Percentiles rank a stretch among this genome's conserved stretches.
These are phyloP conservation scores for Aspergillus felis DNA, from an alignment of 2,329 filamentous ascomycete genomes.

Conservation along the genomic window DNA sequence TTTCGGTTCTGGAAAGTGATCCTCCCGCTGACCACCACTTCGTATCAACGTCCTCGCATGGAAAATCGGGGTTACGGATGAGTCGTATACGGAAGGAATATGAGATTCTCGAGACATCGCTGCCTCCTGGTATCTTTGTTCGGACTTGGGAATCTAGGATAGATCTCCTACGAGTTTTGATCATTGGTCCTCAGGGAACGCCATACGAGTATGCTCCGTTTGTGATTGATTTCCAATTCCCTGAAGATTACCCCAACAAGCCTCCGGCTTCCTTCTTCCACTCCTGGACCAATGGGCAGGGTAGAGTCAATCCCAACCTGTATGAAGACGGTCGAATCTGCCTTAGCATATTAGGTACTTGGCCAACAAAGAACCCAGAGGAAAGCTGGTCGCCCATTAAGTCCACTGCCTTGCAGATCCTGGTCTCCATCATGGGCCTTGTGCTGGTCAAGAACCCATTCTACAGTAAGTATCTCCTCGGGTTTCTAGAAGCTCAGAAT, in stretches of 20 bases:
- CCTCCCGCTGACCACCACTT: slow-evolving; percentile 46
- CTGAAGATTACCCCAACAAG: slow-evolving; percentile 46
- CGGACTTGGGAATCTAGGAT: slow-evolving; percentile 57
- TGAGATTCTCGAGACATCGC: slow-evolving; percentile 51
- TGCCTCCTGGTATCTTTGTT: slow-evolving; percentile 56
- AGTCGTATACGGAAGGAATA: slow-evolving; percentile 57
- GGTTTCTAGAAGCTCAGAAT: too few relatives aligned
- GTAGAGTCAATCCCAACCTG: slow-evolving; percentile 58
- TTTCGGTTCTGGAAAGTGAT: slow-evolving; percentile 39
- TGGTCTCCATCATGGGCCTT: slow-evolving; percentile 55
- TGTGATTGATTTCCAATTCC: slow-evolving; percentile 56
- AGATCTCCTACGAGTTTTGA: slow-evolving; percentile 55
- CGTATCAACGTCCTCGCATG: slow-evolving; percentile 22
- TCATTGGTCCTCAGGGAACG: slow-evolving; percentile 56
- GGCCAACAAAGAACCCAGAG: slow-evolving; percentile 50
- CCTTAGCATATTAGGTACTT: slow-evolving; percentile 56
- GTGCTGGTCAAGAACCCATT: slow-evolving; percentile 59
- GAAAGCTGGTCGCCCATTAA: slow-evolving; percentile 53
- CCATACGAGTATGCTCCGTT: slow-evolving; percentile 61
- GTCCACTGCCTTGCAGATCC: slow-evolving; percentile 54
- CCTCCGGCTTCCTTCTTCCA: slow-evolving; percentile 58
- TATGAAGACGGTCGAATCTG: slow-evolving; percentile 63
- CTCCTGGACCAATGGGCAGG: slow-evolving; percentile 52
- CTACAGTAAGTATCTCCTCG: slow-evolving; percentile 44
- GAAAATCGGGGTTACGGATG: slow-evolving; percentile 20